Conservation (phyloP, 2,329 filamentous ascomycete species). For the Neofusicoccum kwambonambiense region DNA sequence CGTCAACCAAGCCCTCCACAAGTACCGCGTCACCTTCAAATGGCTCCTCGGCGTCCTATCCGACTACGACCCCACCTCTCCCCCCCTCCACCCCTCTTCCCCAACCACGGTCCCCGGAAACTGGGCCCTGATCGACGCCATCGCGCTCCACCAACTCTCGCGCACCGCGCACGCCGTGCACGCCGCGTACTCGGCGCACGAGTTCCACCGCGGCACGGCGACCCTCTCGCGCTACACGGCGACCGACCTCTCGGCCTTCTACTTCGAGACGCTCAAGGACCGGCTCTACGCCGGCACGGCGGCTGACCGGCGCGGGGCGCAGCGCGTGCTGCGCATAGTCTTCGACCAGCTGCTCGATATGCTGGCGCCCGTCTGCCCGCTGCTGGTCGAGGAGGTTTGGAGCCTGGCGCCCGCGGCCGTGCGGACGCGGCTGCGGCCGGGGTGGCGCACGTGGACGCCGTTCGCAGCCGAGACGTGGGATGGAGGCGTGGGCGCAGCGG, state of each 20-base stretch:
- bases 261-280: constrained; percentile 90
- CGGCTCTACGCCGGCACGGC: constrained; percentile 80
- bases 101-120: not conserved
- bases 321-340: constrained; percentile 60
- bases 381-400: constrained; percentile 88
- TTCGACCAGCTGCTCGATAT: constrained; percentile 73
- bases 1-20: constrained; percentile 74
- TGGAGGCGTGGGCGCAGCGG: not conserved
- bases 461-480: constrained; percentile 20
- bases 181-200: constrained; percentile 65
- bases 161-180: constrained; percentile 65
- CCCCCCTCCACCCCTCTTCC: constrained; percentile 20
- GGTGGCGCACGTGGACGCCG: constrained; percentile 24
- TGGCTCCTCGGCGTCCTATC: constrained; percentile 73
- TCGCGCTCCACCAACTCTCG: constrained; percentile 73
- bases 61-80: constrained; percentile 38
- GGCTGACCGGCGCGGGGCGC: constrained; percentile 58
- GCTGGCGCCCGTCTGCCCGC: constrained; percentile 75
- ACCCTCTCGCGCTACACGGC: constrained; percentile 78
- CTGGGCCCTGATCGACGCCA: constrained; percentile 45
- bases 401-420: constrained; percentile 68
- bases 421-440: constrained; percentile 29
- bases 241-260: constrained; percentile 85
- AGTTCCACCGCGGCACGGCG: constrained; percentile 77
- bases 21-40: constrained; percentile 86